Conservation (phyloP, 2,329 filamentous ascomycete species). For the Nectriaceae sp. region DNA sequence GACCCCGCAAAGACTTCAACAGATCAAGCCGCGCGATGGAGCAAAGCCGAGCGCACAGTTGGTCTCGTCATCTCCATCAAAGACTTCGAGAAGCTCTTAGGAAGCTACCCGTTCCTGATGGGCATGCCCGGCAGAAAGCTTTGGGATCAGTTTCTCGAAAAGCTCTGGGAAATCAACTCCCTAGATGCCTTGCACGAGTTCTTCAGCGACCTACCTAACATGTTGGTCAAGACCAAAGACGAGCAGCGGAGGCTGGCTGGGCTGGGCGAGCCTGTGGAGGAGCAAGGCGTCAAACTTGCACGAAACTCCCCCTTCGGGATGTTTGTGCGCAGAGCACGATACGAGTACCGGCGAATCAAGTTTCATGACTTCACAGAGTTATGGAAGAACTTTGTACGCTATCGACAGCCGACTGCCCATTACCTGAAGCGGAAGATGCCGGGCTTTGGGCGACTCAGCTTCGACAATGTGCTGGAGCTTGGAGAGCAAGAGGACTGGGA, state of each 20-base stretch:
- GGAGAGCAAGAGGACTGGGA: slow-evolving; percentile 54
- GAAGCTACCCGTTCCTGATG: slow-evolving; percentile 51
- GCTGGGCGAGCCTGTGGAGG: slow-evolving; percentile 41
- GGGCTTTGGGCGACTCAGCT: slow-evolving; percentile 56
- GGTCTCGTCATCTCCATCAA: slow-evolving; percentile 56
- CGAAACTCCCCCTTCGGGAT: slow-evolving; percentile 77
- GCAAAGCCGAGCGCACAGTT: slow-evolving; percentile 50
- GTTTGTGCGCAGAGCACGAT: slow-evolving; percentile 73
- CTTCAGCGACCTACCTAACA: slow-evolving; percentile 59
- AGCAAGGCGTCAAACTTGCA: slow-evolving; percentile 62
- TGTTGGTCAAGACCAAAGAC: slow-evolving; percentile 64
- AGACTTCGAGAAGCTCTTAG: slow-evolving; percentile 61
- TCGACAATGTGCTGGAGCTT: slow-evolving; percentile 56
- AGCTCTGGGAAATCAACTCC: slow-evolving; percentile 82
- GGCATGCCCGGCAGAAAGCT: slow-evolving; percentile 74
- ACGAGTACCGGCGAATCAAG: slow-evolving; percentile 79
- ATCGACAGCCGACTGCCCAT: slow-evolving; percentile 72
- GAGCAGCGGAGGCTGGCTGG: slow-evolving; percentile 59
- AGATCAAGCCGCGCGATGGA: slow-evolving; percentile 43
- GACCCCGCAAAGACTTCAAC: slow-evolving; percentile 28
- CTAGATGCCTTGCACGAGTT: slow-evolving; percentile 79
- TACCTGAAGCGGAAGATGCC: slow-evolving; percentile 66
- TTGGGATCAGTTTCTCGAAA: slow-evolving; percentile 83
- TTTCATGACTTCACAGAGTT: slow-evolving; percentile 78
- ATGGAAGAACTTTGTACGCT: slow-evolving; percentile 82